Percentiles rank a stretch among this genome's conserved stretches.
Conservation (phyloP, 1,139 yeast species). For the Hemisphaericaspora xylanilytica region DNA sequence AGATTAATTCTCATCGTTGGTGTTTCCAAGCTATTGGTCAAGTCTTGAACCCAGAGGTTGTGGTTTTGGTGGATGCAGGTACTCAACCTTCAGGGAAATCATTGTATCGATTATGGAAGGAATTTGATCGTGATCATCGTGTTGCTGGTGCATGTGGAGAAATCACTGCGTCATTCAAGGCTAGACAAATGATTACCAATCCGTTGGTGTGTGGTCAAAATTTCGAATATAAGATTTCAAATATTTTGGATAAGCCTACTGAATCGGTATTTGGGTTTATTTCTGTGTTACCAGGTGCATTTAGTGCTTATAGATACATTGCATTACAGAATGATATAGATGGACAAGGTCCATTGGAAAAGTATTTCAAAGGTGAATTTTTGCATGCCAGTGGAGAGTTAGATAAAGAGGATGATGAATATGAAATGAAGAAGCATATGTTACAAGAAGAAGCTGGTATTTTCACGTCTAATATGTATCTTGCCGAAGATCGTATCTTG, state of each 20-base stretch:
- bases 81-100: slow-evolving; percentile 73
- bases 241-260: slow-evolving; percentile 79
- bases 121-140: slow-evolving; percentile 60
- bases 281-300: slow-evolving; percentile 82
- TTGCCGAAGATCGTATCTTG: slow-evolving; percentile 50
- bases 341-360: slow-evolving; percentile 71
- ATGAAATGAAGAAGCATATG: slow-evolving; percentile 31
- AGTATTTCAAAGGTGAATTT: slow-evolving; percentile 77
- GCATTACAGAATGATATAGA: slow-evolving; percentile 60
- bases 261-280: slow-evolving; percentile 82
- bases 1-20: slow-evolving; percentile 85
- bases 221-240: slow-evolving; percentile 80
- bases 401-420: slow-evolving; percentile 18
- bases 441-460: slow-evolving; percentile 48
- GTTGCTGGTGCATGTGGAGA: slow-evolving; percentile 94
- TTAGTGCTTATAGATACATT: slow-evolving; percentile 75
- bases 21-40: slow-evolving; percentile 79
- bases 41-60: slow-evolving; percentile 64
- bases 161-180: slow-evolving; percentile 68
- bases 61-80: slow-evolving; percentile 76
- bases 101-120: slow-evolving; percentile 73
- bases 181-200: slow-evolving; percentile 52
- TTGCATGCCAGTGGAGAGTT: slow-evolving; percentile 44
- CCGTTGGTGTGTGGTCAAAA: slow-evolving; percentile 85
- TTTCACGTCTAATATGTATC: slow-evolving; percentile 50